Percentiles rank a stretch among this genome's conserved stretches.
These are phyloP conservation scores for Limtongozyma cylindracea DNA, from an alignment of 805 yeast species.

Conservation along the genomic window DNA sequence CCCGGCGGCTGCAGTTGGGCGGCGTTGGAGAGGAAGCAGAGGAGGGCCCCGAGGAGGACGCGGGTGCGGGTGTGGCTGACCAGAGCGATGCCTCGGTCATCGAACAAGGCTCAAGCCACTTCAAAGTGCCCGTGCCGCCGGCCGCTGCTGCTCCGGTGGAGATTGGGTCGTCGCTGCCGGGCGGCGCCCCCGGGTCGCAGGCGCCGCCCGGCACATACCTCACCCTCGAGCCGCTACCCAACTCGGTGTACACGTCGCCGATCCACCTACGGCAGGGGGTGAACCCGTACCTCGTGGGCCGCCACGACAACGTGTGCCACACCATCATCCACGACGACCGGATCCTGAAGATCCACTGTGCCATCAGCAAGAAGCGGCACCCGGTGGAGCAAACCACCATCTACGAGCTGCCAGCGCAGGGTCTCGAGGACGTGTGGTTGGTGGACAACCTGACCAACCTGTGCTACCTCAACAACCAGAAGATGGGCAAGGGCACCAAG, in stretches of 20 bases:
- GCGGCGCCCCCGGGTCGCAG: background rate
- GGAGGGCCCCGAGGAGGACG: conserved; percentile 11
- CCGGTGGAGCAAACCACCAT: conserved; percentile 21
- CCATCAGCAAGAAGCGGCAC: conserved; percentile 35
- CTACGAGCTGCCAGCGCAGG: conserved; percentile 49
- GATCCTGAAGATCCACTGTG: conserved; percentile 68
- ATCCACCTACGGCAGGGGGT: conserved; percentile 42
- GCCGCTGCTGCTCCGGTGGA: too few relatives aligned
- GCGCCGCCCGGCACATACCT: conserved; percentile 26
- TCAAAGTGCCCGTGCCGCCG: conserved; percentile 13
- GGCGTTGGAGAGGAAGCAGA: conserved; percentile 11
- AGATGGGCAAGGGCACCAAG: conserved; percentile 37
- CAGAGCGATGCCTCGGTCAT: too few relatives aligned
- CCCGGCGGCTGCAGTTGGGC: conserved; percentile 14
- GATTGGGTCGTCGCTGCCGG: too few relatives aligned
- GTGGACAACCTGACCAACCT: conserved; percentile 63
- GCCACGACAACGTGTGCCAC: conserved; percentile 38
- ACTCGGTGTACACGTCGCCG: conserved; percentile 17
- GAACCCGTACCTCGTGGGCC: conserved; percentile 47
- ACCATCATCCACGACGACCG: conserved; percentile 43
- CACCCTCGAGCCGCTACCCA: conserved; percentile 23
- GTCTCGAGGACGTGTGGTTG: conserved; percentile 55
- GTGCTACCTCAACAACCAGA: conserved; percentile 38
- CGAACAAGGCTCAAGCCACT: too few relatives aligned
- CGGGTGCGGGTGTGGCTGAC: conserved; percentile 15